phyloP scores from a whole-genome alignment of 805 yeast genomes.

The Komagataella pseudopastoris region DNA sequence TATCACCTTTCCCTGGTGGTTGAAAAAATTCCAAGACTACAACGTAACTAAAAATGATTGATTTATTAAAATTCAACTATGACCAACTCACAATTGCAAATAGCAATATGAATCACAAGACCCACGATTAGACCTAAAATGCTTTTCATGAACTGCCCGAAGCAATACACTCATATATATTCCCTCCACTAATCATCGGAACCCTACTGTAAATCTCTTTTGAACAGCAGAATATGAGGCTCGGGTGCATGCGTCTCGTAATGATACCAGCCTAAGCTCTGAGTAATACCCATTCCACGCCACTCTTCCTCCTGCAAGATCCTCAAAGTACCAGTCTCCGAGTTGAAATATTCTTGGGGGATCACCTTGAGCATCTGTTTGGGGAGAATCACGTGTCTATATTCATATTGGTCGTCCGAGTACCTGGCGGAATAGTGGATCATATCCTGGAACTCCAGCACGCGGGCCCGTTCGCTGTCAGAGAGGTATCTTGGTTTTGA shows the following conservation, averaged over 20 bases:
- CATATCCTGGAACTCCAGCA: constrained; percentile 83
- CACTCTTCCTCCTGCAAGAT: constrained; percentile 92
- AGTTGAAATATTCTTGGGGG: constrained; percentile 87
- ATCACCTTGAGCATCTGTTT: constrained; percentile 89
- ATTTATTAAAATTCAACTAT: not conserved
- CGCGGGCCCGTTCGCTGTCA: constrained; percentile 72
- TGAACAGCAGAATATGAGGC: constrained; percentile 88
- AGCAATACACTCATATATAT: not conserved
- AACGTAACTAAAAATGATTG: not conserved
- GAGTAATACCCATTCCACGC: constrained; percentile 97
- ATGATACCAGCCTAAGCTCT: constrained; percentile 95
- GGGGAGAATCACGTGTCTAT: constrained; percentile 94
- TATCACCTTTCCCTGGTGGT: too few species aligned
- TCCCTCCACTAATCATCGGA: not conserved
- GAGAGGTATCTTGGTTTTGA: constrained; percentile 44
- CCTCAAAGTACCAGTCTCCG: constrained; percentile 87
- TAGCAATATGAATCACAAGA: not conserved
- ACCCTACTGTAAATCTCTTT: constrained; percentile 33
- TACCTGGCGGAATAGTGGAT: constrained; percentile 92
- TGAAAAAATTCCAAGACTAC: not conserved
- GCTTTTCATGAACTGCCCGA: not conserved
- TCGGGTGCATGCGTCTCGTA: constrained; percentile 98
- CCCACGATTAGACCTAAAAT: not conserved
- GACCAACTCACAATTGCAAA: not conserved
- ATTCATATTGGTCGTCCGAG: constrained; percentile 84